Evolutionary conservation across 208 protist species (phyloP).

Genomic region (Trypanosoma lewisi): DNA sequence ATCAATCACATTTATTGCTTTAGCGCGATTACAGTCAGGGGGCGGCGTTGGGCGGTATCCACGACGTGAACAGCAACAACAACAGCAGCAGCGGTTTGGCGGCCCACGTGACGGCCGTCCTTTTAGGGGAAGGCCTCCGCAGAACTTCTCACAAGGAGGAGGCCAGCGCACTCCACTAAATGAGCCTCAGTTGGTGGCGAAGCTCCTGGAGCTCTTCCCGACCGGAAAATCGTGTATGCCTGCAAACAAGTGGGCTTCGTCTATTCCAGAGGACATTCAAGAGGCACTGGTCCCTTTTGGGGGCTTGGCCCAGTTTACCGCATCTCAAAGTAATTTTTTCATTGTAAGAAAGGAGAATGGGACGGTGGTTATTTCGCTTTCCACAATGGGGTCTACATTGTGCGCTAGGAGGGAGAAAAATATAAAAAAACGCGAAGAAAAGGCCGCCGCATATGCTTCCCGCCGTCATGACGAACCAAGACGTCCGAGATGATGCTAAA

Average conservation of each 20-base stretch:
- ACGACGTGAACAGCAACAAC: slow-evolving; percentile 19
- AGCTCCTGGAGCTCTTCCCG: slow-evolving; percentile 56
- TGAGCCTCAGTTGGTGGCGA: slow-evolving; percentile 67
- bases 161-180: slow-evolving; percentile 22
- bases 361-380: slow-evolving; percentile 53
- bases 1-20: slow-evolving; percentile 6
- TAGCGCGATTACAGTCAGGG: slow-evolving; percentile 6
- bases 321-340: slow-evolving; percentile 72
- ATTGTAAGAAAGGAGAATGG: slow-evolving; percentile 63
- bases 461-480: slow-evolving; percentile 20
- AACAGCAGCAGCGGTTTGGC: slow-evolving; percentile 27
- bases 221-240: slow-evolving; percentile 40
- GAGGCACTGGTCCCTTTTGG: slow-evolving; percentile 66
- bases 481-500: slow-evolving; percentile 18
- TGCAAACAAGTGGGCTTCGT: slow-evolving; percentile 48
- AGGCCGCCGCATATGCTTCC: slow-evolving; percentile 25
- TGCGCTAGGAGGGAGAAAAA: slow-evolving; percentile 28
- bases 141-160: slow-evolving; percentile 6
- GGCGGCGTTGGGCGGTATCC: slow-evolving; percentile 12
- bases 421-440: slow-evolving; percentile 43
- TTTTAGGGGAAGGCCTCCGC: slow-evolving; percentile 18
- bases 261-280: slow-evolving; percentile 58
- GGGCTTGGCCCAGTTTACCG: slow-evolving; percentile 49
- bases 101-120: slow-evolving; percentile 17
- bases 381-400: slow-evolving; percentile 50